Percentiles rank a stretch among this genome's conserved stretches.
These are phyloP conservation scores for Camellia sinensis DNA, from an alignment of 148 eudicot species.

Conservation along the genomic window DNA sequence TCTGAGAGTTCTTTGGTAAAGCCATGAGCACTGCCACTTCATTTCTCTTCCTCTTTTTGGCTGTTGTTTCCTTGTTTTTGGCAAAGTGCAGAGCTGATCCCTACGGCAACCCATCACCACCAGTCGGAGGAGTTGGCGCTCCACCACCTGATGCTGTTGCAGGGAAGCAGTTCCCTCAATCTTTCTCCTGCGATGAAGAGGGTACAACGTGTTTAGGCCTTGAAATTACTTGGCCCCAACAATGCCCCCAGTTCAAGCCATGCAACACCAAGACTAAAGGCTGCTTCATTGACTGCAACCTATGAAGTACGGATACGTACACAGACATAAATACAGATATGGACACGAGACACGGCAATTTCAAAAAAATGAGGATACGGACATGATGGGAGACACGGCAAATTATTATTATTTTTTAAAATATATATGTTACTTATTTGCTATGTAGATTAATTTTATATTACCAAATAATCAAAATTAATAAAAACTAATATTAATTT, in stretches of 20 bases:
- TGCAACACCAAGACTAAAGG: constrained; percentile 11
- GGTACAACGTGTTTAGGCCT: constrained; percentile 8
- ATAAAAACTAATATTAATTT: too few relatives aligned
- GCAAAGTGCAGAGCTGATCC: not conserved
- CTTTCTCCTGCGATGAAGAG: constrained; percentile 2
- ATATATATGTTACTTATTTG: too few relatives aligned
- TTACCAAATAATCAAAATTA: too few relatives aligned
- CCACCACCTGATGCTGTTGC: constrained; percentile 7
- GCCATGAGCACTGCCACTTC: not conserved
- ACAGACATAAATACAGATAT: too few relatives aligned
- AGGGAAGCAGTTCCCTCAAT: constrained; percentile 6
- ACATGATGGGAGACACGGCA: too few relatives aligned
- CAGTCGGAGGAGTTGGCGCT: not conserved
- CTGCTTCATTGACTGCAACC: constrained; percentile 21
- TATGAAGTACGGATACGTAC: too few relatives aligned
- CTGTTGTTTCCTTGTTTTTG: not conserved
- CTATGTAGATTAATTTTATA: too few relatives aligned
- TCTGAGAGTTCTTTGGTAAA: not conserved
- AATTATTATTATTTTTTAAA: too few relatives aligned
- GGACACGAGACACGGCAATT: too few relatives aligned
- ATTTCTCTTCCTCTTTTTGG: constrained; percentile 13
- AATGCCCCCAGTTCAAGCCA: constrained; percentile 23
- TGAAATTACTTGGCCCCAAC: constrained; percentile 13
- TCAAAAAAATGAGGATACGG: too few relatives aligned
- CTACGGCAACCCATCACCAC: not conserved